Base-by-base conservation (phyloP, 148 eudicot genomes). In the Cornus florida region DNA sequence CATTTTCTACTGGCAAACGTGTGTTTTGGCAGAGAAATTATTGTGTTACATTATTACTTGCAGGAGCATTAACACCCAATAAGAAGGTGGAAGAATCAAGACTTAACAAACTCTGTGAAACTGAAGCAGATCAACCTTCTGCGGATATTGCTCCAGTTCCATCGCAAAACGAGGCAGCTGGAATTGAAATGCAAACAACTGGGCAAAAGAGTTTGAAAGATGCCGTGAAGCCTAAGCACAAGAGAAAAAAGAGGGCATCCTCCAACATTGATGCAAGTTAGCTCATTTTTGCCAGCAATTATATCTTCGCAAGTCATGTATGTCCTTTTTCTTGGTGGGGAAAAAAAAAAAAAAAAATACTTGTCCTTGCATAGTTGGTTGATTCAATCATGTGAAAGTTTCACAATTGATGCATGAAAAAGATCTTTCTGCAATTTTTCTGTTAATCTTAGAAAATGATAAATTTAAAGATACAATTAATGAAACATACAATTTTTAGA, bases 191-290 rank as follows among this genome's bases (percentile, higher is more conserved):
- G 20, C 69, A 60, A 57, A 75, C 43, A 23, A 79, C 59, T 62
- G 71, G 74, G 71, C 62, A 76, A 17, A 87, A 87, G 85, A 84
- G 90, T 6, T 79, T 92, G 77, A 81, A 87, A 79, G 97, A 92
- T 86, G 97, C 97, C 23, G 92, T 92, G 76, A 90, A 92, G 79
- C 91, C 92, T 33, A 92, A 87, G 78, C 87, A 83, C 86, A 88
- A 77, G 74, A 86, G 90, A 79, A 92, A 87, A 78, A 88, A 87
- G 83, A 90, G 83, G 79, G 73, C 69, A 43, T 48, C 87, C 57
- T 81, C 89, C 57, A 80, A 56, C 43, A 62, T 65, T 76, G 71
- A 20, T 79, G 77, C 80, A 60, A 86, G 79, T 65, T 89, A 86
- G 78, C 69, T 10, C 56, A 74, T 35, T 50, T 56, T 71, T 41